Evolutionary conservation across 176 grass and related monocot species (phyloP).

Genomic region (Puya raimondii): DNA sequence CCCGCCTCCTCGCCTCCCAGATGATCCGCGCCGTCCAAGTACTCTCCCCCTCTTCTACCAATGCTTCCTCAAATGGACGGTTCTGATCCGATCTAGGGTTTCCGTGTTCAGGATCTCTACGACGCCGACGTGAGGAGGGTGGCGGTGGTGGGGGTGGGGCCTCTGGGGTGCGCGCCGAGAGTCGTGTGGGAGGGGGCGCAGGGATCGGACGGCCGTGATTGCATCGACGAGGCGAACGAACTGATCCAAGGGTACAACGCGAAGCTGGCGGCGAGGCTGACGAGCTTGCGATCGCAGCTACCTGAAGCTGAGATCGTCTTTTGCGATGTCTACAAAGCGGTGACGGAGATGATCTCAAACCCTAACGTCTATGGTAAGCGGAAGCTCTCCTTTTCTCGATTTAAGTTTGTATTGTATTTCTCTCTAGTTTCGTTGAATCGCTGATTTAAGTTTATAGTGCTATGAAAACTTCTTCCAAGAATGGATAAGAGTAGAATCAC

Average conservation of each 20-base stretch:
- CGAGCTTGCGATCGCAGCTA: conserved; percentile 23
- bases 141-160: conserved; percentile 55
- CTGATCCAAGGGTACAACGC: conserved; percentile 43
- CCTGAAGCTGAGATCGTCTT: conserved; percentile 44
- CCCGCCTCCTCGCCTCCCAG: conserved; percentile 37
- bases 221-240: conserved; percentile 56
- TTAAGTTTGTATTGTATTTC: neutral
- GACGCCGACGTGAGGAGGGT: conserved; percentile 47
- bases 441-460: neutral
- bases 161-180: conserved; percentile 53
- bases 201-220: conserved; percentile 14
- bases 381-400: too few species aligned
- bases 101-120: conserved; percentile 41
- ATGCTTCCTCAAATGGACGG: too few species aligned
- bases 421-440: neutral
- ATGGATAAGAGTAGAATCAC: too few species aligned
- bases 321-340: conserved; percentile 51
- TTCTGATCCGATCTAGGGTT: neutral
- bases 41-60: neutral
- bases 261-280: conserved; percentile 29
- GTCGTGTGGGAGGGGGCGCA: conserved; percentile 40
- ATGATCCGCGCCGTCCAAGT: conserved; percentile 32
- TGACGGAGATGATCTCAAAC: conserved; percentile 54
- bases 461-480: too few species aligned
- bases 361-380: conserved; percentile 31